Base-by-base conservation (phyloP, 1,284 basidiomycete species). In the Cryptococcus deneoformans region DNA sequence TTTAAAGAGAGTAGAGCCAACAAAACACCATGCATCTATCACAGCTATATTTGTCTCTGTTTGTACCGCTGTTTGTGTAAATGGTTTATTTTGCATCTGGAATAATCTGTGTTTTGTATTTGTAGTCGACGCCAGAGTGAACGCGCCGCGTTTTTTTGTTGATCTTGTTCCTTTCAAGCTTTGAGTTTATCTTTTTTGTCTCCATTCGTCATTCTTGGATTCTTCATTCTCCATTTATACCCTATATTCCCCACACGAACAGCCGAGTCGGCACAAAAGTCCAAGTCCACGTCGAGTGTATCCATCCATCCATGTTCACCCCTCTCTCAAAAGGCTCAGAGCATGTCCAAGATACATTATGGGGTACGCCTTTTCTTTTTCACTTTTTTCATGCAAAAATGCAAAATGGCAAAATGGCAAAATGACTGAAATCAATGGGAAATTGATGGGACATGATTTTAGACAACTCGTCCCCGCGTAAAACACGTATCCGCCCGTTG, bases 251-350 rank as follows among this genome's bases (percentile, higher is more conserved):
- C 20, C 20, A 20, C 20, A 20, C 20, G 20, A 20, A 20, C 20
- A 20, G 20, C 20, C 20, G 20, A 20, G 20, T 20, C 20, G 20
- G 20, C 20, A 20, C 20, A 20, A 20, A 20, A 20, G 20, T 20
- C 20, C 20, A 20, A 20, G 20, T 20, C 20, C 20, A 20, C 20
- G 20, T 20, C 20, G 20, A 20, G 20, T 20, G 20, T 20, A 20
- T 20, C 20, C 20, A 20, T 20, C 20, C 20, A 20, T 20, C 14
- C 39, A 76, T 78, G 76, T 78, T 78, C 65, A 77, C 75, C 12
- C 12, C 76, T 10, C 64, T 78, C 10, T 75, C 71, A 2, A 73
- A 67, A 56, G 76, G 76, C n/a, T 75, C 73, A 29, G 76, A 78
- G 59, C 61, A 74, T 45, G 66, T 71, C 29, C 76, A 78, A 58